Percentiles rank a stretch among this genome's conserved stretches.
Conservation (phyloP, 495 filamentous ascomycete species). For the Aspergillus homomorphus region DNA sequence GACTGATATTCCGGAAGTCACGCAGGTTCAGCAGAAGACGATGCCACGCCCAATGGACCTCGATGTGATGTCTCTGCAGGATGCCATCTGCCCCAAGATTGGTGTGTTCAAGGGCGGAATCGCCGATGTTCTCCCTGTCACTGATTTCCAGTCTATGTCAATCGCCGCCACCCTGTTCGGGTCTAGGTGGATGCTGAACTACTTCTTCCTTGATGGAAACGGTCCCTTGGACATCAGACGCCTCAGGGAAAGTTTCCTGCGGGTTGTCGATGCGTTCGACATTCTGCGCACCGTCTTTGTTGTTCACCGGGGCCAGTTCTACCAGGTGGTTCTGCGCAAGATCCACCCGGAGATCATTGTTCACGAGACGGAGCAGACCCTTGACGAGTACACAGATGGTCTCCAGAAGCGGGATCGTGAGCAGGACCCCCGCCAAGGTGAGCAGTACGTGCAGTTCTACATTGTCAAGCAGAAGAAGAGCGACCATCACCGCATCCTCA, state of each 20-base stretch:
- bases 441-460: constrained; percentile 60
- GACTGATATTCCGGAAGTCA: neutral
- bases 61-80: constrained; percentile 41
- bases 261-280: constrained; percentile 54
- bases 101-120: constrained; percentile 55
- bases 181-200: constrained; percentile 53
- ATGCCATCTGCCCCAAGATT: constrained; percentile 52
- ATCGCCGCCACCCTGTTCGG: constrained; percentile 56
- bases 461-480: constrained; percentile 50
- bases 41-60: constrained; percentile 38
- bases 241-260: constrained; percentile 44
- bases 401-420: constrained; percentile 50
- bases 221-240: constrained; percentile 45
- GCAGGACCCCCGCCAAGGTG: constrained; percentile 54
- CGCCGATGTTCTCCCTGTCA: constrained; percentile 56
- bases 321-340: constrained; percentile 59
- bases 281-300: constrained; percentile 71
- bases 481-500: constrained; percentile 54
- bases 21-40: constrained; percentile 45
- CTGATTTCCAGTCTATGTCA: constrained; percentile 63
- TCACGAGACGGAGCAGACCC: constrained; percentile 50
- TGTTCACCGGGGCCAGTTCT: constrained; percentile 50
- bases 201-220: constrained; percentile 54
- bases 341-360: constrained; percentile 51
- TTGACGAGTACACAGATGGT: constrained; percentile 49